Evolutionary conservation across 108 stramenopile genomes (phyloP).

Genomic region (Cylindrotheca closterium): DNA sequence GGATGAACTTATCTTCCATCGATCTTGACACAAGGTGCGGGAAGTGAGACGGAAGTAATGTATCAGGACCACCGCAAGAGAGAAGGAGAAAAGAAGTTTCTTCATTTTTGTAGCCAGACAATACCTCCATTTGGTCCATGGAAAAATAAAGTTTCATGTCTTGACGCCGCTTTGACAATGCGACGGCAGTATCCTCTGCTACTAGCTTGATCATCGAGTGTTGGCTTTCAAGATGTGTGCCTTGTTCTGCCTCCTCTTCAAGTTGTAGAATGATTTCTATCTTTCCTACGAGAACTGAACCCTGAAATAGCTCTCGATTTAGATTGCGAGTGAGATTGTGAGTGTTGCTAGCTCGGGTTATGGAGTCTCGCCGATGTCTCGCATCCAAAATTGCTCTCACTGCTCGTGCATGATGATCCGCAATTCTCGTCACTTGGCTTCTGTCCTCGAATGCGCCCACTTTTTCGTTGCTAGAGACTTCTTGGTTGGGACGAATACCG

Average conservation of each 20-base stretch:
- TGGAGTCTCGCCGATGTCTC: constrained; percentile 18
- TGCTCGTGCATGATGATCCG: constrained; percentile 19
- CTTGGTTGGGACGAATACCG: not conserved
- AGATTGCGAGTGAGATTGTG: constrained; percentile 25
- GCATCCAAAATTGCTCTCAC: constrained; percentile 20
- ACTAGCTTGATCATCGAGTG: constrained; percentile 15
- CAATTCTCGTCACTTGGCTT: constrained; percentile 1
- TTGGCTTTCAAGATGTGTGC: not conserved
- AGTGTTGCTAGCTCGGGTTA: not conserved
- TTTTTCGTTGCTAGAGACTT: not conserved
- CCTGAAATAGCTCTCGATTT: constrained; percentile 36
- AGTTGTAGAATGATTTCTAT: constrained; percentile 18
- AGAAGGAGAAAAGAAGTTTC: constrained; percentile 7
- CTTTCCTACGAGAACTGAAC: constrained; percentile 22
- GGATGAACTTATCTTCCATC: constrained; percentile 43
- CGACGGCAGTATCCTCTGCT: constrained; percentile 14
- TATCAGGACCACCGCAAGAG: constrained; percentile 27
- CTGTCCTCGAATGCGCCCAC: too few species aligned
- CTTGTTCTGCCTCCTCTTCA: not conserved
- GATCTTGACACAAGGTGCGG: constrained; percentile 40
- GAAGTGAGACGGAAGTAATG: constrained; percentile 30
- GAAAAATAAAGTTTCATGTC: constrained; percentile 33
- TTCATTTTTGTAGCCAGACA: not conserved
- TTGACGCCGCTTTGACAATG: constrained; percentile 23
- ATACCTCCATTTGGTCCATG: constrained; percentile 25